A percentile compares a stretch with the other conserved stretches of the same genome.
Evolutionary conservation across 73 alveolate genomes (phyloP).

Genomic region (Effrenium voratum): DNA sequence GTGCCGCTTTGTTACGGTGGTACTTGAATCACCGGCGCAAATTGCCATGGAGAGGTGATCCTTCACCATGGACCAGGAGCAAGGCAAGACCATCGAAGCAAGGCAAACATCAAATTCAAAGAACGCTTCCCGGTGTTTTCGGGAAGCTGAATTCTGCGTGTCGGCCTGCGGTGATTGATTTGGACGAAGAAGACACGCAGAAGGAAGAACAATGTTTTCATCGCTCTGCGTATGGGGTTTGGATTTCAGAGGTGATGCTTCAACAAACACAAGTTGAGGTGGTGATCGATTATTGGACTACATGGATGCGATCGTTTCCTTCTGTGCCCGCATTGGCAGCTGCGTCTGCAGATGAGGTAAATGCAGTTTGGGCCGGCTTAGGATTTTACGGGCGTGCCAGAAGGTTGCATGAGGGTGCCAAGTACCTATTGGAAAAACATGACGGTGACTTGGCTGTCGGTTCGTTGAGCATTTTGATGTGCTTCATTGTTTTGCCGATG

Average conservation of each 20-base stretch:
- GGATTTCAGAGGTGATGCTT: constrained; percentile 94
- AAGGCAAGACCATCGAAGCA: not conserved
- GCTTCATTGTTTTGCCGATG: no score
- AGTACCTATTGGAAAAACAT: constrained; percentile 5
- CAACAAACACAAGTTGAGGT: constrained; percentile 91
- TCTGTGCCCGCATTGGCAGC: constrained; percentile 7
- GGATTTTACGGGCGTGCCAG: constrained; percentile 92
- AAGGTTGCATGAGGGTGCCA: constrained; percentile 88
- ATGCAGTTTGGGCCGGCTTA: constrained; percentile 80
- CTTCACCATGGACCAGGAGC: constrained; percentile 51
- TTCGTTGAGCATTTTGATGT: not conserved
- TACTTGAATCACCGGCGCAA: constrained; percentile 32
- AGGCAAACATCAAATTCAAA: not conserved
- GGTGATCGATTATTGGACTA: constrained; percentile 80
- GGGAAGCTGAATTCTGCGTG: not conserved
- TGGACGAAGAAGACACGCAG: not conserved
- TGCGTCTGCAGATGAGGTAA: constrained; percentile 57
- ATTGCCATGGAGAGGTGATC: constrained; percentile 80
- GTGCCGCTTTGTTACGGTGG: no score
- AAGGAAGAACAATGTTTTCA: not conserved
- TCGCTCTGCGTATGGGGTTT: constrained; percentile 54
- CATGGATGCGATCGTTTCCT: constrained; percentile 86
- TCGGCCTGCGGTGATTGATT: not conserved
- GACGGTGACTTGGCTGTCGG: not conserved
- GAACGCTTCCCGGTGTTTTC: not conserved